Evolutionary conservation across 306 rosid genomes (phyloP), one percentile per base, ranked within the genome.

Genomic region (Chamaecrista fasciculata): DNA sequence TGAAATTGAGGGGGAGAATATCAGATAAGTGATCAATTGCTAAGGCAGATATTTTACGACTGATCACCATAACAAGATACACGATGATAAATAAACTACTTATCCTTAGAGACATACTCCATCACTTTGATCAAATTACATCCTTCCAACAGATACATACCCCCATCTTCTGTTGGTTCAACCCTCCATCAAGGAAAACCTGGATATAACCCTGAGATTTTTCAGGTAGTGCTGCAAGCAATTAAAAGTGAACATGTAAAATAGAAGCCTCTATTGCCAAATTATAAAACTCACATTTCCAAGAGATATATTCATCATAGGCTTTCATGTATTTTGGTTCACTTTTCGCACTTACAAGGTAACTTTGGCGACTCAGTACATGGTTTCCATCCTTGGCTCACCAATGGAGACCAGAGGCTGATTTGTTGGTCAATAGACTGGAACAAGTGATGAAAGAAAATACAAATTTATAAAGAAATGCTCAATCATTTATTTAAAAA

Each of bases 121-220:
- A 72, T 68, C 25, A 43, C 62, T 62, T 47, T 40, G 43, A 70
- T 46, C 67, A 59, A 70, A 73, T 63, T 60, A 70, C 62, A 64
- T 44, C 61, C 71, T 69, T 69, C 28, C 53, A 60, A 70, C 28
- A 66, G 56, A 78, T 20, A 74, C 83, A 34, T 84, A 91, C 99
- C 96, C 99, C 99, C 97, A 94, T 94, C 82, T 89, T 94, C 88
- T 94, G 99, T 84, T 94, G 97, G 86, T 94, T 94, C 85, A 94
- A 71, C 19, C 99, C 99, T 70, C 99, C 99, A 80, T 94, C 97
- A 53, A 94, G 99, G 77, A 94, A 94, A 49, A 94, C 82, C 80
- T 94, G 95, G 62, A 94, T 75, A 79, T 82, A 94, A 65, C 95
- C 95, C 63, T 74, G 55, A 63, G 92, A 82, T 16, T 82, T 80